These are phyloP conservation scores for Rhizoclosmatium globosum DNA, from an alignment of 192 early-diverging fungal genomes.

Conservation along the genomic window DNA sequence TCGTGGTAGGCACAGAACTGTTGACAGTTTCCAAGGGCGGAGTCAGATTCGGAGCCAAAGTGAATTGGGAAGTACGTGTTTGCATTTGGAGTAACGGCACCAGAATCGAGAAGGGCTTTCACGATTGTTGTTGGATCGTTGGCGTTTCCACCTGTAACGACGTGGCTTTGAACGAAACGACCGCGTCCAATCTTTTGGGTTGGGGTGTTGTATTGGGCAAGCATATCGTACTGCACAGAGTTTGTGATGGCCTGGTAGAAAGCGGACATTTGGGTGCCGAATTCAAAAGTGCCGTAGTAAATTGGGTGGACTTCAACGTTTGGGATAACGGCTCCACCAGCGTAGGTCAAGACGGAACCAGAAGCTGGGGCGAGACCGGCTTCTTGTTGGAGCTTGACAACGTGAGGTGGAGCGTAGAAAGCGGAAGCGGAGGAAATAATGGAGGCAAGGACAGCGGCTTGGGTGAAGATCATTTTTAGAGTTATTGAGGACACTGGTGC, in stretches of 20 bases:
- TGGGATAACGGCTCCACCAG: neutral
- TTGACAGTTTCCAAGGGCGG: neutral
- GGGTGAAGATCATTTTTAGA: too few species aligned
- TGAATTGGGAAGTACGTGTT: neutral
- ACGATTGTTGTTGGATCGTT: neutral
- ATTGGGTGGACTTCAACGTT: neutral
- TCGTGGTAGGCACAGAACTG: neutral
- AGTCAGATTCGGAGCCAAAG: neutral
- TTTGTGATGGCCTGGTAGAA: neutral
- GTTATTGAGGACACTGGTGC: too few species aligned
- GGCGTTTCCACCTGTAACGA: neutral
- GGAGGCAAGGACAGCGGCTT: too few species aligned
- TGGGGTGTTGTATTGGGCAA: neutral
- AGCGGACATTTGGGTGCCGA: neutral
- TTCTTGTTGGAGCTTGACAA: too few species aligned
- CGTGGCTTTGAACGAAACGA: neutral
- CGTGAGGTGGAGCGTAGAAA: too few species aligned
- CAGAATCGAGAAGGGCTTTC: neutral
- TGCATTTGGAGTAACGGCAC: neutral
- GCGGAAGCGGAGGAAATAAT: too few species aligned
- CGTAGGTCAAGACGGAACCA: constrained; percentile 15
- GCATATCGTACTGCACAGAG: neutral
- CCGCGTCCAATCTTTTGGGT: neutral
- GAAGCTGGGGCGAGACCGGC: neutral
- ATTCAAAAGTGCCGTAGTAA: neutral